Percentiles rank a stretch among this genome's conserved stretches.
phyloP scores from a whole-genome alignment of 495 filamentous ascomycete species.

The Aspergillus affinis region DNA sequence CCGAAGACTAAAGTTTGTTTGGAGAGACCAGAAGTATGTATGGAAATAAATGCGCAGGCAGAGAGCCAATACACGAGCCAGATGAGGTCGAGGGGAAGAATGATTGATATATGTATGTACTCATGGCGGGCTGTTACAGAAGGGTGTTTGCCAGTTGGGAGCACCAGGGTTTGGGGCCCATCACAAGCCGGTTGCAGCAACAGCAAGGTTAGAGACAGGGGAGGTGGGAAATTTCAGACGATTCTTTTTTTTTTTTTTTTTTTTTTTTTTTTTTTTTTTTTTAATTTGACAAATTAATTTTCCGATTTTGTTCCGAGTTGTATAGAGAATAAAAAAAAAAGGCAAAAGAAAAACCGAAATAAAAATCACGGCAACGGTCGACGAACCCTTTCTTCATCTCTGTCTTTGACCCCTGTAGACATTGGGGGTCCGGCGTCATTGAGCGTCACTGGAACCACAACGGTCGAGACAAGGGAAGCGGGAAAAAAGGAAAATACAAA shows the following conservation, averaged over 20 bases:
- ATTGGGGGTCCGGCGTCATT: conserved; percentile 8
- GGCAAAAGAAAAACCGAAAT: not conserved
- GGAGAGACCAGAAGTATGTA: not conserved
- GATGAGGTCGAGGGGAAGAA: conserved; percentile 14
- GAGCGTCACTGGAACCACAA: conserved; percentile 8
- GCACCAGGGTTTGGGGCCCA: conserved; percentile 17
- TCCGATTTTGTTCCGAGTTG: too few species aligned
- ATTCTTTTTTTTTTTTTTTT: not conserved
- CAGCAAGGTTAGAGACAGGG: conserved; percentile 23
- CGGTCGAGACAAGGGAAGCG: conserved; percentile 1
- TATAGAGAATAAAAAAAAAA: too few species aligned
- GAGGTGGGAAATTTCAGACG: conserved; percentile 6
- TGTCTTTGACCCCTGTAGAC: not conserved
- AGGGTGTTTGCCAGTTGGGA: conserved; percentile 15
- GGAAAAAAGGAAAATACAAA: not conserved
- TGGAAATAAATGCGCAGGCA: not conserved
- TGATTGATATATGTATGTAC: conserved; percentile 13
- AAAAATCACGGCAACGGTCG: conserved; percentile 1
- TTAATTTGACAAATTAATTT: not conserved
- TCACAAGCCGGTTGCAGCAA: conserved; percentile 25
- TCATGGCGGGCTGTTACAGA: conserved; percentile 19
- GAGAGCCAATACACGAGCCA: conserved; percentile 1
- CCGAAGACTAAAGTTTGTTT: not conserved
- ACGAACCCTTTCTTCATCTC: conserved; percentile 3
- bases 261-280: not conserved